Base-by-base conservation (phyloP, 2,329 filamentous ascomycete species). In the Diatrype stigma region DNA sequence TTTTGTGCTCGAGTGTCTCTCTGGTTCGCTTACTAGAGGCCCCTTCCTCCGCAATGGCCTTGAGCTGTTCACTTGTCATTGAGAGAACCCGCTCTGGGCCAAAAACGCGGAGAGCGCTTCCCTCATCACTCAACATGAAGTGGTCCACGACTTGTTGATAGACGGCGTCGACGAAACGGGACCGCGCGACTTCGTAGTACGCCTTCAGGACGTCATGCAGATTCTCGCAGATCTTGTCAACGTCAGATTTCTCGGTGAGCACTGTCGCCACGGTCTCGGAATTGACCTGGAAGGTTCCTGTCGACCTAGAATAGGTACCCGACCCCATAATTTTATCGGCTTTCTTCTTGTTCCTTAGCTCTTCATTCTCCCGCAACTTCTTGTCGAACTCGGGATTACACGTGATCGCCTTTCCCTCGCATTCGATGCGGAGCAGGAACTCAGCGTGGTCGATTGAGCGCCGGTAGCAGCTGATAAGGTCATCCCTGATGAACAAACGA, bases 381-480 rank as follows among this genome's bases (percentile, higher is more conserved):
- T 14, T 12, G 4, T 69, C 75, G 62, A 85, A 84, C 49, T 74
- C 74, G 38, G 75, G 72, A 53, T 85, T 81, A 42, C 74, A 60
- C 0, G 82, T 86, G 19, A 68, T 64, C 0, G 76, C 75, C 1
- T 62, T 72, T 1, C 70, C 70, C 0, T 65, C 57, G 2, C 72
- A 63, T 60, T 86, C 81, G 2, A 82, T 71, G 1, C 69, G 42
- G 0, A 87, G 59, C 0, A 87, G 67, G 30, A 81, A 82, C 0
- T 64, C 53, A 0, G 74, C 69, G 16, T 84, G 75, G 0, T 74
- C 52, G 34, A 82, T 70, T 0, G 80, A 78, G 1, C 58, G 63
- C 4, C 64, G 55, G 55, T 86, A 86, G 0, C 67, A 61, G 0
- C 60, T 56, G 0, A 70, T 51, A 0, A 86, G 64, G 12, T 74